Evolutionary conservation across 768 basidiomycete species (phyloP).

Genomic region (Xerocomus brunneocitrinus): DNA sequence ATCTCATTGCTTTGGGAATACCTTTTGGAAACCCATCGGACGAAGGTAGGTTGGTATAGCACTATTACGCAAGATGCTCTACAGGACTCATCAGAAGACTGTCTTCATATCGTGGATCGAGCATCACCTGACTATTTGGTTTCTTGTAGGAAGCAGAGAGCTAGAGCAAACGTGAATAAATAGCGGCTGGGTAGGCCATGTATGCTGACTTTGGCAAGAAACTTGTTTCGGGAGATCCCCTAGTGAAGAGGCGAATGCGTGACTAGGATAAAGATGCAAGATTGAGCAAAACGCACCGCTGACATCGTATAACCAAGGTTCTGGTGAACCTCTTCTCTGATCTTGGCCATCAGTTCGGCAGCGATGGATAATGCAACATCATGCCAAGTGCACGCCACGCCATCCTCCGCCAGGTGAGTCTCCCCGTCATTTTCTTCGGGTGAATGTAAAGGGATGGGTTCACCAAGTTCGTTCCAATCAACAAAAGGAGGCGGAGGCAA

Average conservation of each 20-base stretch:
- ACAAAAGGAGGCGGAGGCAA: constrained; percentile 70
- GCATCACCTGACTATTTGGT: constrained; percentile 71
- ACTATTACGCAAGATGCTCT: constrained; percentile 81
- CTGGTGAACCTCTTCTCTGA: constrained; percentile 60
- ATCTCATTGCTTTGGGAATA: constrained; percentile 20
- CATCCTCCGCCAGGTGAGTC: constrained; percentile 23
- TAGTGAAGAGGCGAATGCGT: constrained; percentile 23
- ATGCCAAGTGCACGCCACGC: constrained; percentile 66
- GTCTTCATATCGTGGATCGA: neutral
- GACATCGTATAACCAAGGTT: constrained; percentile 91
- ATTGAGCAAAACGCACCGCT: constrained; percentile 51
- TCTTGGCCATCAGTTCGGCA: constrained; percentile 78
- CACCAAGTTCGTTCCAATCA: constrained; percentile 56
- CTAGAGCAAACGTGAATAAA: constrained; percentile 34
- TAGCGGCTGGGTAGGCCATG: neutral
- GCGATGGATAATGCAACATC: constrained; percentile 88
- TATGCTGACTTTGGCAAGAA: constrained; percentile 77
- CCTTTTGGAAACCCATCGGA: constrained; percentile 88
- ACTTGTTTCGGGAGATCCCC: constrained; percentile 93
- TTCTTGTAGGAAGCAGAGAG: constrained; percentile 91
- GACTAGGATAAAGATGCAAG: neutral
- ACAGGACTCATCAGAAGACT: constrained; percentile 4
- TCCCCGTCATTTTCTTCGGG: constrained; percentile 21
- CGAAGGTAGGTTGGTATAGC: constrained; percentile 82
- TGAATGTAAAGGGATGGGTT: constrained; percentile 54